Conservation (phyloP, 169 alveolate species). For the Plasmodium cynomolgi region DNA sequence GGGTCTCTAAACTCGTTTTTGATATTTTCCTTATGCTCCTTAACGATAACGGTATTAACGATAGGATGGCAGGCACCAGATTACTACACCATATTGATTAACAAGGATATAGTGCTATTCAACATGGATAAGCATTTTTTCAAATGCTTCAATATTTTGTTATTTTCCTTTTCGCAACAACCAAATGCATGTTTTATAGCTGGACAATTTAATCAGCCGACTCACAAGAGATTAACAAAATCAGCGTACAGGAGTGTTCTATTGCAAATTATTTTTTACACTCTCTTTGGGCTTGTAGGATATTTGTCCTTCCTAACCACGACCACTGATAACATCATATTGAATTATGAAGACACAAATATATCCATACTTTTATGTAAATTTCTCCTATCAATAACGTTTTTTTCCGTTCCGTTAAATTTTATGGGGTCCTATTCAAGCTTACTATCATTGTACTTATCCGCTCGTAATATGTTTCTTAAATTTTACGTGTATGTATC, state of each 20-base stretch:
- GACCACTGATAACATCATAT: conserved; percentile 50
- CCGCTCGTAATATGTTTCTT: conserved; percentile 2
- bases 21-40: conserved; percentile 46
- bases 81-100: conserved; percentile 16
- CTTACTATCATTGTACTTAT: conserved; percentile 13
- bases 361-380: conserved; percentile 54
- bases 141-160: conserved; percentile 54
- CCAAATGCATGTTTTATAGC: conserved; percentile 73
- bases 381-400: conserved; percentile 54
- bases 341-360: conserved; percentile 67
- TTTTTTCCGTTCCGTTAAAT: conserved; percentile 63
- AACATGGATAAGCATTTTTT: conserved; percentile 31
- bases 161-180: conserved; percentile 69
- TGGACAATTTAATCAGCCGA: conserved; percentile 73
- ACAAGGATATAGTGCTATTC: conserved; percentile 24
- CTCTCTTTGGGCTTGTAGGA: conserved; percentile 49
- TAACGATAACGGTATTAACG: conserved; percentile 37
- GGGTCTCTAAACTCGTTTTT: conserved; percentile 30
- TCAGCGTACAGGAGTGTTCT: conserved; percentile 66
- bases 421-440: conserved; percentile 72
- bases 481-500: conserved; percentile 14
- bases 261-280: conserved; percentile 56
- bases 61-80: conserved; percentile 22
- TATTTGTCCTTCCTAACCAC: conserved; percentile 61
- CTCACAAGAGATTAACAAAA: conserved; percentile 62